Evolutionary conservation across 192 early-diverging fungal species (phyloP), one percentile per base, ranked within the genome.

Genomic region (Podila epicladia): DNA sequence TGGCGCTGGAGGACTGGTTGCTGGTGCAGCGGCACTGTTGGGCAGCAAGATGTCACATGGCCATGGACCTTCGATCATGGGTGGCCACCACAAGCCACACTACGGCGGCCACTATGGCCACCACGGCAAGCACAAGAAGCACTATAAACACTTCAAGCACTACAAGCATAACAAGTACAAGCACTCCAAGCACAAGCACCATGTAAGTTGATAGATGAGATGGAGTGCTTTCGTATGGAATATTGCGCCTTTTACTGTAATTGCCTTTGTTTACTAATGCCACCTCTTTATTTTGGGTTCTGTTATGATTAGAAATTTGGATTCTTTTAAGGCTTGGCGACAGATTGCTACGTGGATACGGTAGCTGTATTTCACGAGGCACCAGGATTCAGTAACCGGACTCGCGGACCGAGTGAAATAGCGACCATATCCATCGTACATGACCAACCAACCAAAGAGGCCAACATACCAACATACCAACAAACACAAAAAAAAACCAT

Each of bases 121-220:
- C 4, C 50, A 57, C 28, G 22, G 58, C 35, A 17, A 59, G 32
- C 57, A 64, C 9, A 45, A 64, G 9, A 28, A 64, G 62, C 62
- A 64, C 37, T 45, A 64, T n/a, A 53, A 53, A 29, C 58, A 60
- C 58, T 60, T 31, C 28, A 60, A 60, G 58, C 59, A 61, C 26
- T 49, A 32, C 41, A 66, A 67, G 33, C 65, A 67, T 22, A 5
- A 58, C 51, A 67, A 67, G 65, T 22, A 75, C 38, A 48, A 67
- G 13, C 28, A 68, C 22, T 32, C 63, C 33, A 57, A 69, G 48
- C 66, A 69, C 65, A 75, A 75, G 65, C 66, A 64, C 53, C 59
- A 69, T 8, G 66, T 69, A 69, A 69, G 67, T 35, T 15, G 15
- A 41, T 1, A 41, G 41, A 17, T 20, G 9, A 37, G 35, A 37